phyloP scores from a whole-genome alignment of 768 basidiomycete species.

The Termitomyces bulborhizus region DNA sequence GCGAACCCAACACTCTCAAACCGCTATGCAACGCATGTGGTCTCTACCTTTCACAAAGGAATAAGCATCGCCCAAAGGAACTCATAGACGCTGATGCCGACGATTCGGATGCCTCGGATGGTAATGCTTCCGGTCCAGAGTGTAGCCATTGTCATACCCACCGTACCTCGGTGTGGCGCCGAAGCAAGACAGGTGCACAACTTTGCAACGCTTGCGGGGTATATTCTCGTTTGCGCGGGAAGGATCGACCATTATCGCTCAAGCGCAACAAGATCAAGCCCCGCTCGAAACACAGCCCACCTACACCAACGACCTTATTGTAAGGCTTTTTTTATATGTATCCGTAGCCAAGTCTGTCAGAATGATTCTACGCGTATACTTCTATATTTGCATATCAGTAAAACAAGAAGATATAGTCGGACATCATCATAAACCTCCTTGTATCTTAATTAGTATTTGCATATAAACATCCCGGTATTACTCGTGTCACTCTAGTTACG shows the following conservation, averaged over 20 bases:
- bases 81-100: conserved; percentile 44
- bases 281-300: conserved; percentile 36
- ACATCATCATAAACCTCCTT: not conserved
- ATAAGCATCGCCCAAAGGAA: conserved; percentile 41
- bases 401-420: not conserved
- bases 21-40: conserved; percentile 45
- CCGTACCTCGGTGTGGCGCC: conserved; percentile 44
- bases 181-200: conserved; percentile 43
- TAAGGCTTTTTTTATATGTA: not conserved
- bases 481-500: not conserved
- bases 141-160: conserved; percentile 46
- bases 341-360: not conserved
- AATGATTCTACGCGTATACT: not conserved
- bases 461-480: not conserved
- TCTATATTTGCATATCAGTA: not conserved
- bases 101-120: conserved; percentile 33
- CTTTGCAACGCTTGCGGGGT: conserved; percentile 49
- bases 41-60: conserved; percentile 40
- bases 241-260: conserved; percentile 37
- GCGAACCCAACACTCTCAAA: conserved; percentile 38
- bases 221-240: conserved; percentile 39
- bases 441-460: not conserved
- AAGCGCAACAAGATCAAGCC: conserved; percentile 44
- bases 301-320: not conserved
- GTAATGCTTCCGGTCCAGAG: conserved; percentile 35